Evolutionary conservation across 2,329 filamentous ascomycete species (phyloP), one percentile per base, ranked within the genome.

Genomic region (Fusarium buharicum): DNA sequence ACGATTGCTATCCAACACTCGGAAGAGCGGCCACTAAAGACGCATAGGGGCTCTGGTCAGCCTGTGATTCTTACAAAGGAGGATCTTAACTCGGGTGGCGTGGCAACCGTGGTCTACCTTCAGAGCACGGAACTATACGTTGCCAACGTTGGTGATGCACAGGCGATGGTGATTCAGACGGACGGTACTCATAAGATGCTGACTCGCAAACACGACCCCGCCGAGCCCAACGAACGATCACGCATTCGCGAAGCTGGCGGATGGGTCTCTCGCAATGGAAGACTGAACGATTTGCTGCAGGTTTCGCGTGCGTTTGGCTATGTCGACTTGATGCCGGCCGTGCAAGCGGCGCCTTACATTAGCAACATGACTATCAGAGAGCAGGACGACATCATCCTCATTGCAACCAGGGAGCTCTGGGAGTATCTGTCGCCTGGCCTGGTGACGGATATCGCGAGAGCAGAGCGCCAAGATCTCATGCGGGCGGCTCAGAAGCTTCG

Each of bases 271-370:
- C 88, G 95, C 44, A 94, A 96, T 74, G 95, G 95, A 31, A 93
- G 92, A 73, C 82, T 99, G 44, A 98, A 99, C 71, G 95, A 99
- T 72, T 79, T 90, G 20, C 87, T 99, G 12, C 89, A 95, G 56
- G 93, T 99, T 10, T 98, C 94, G 20, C 86, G 95, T 41, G 94
- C 95, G 2, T 99, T 99, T 78, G 95, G 95, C 13, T 97, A 97
- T 74, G 90, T 94, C 40, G 91, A 96, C 65, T 83, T 96, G 73
- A 94, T 97, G 82, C 95, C 95, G 3, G 89, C 93, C 7, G 90
- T 99, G 28, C 93, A 97, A 75, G 94, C 96, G 13, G 92, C 93
- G 11, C 95, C 95, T 3, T 84, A 96, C 71, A 88, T 97, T 45
- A 85, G 86, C 66, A 89, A 93, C 62, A 82, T 93, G 60, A 90